phyloP scores from a whole-genome alignment of 2,329 filamentous ascomycete species.

The Boeremia exigua region DNA sequence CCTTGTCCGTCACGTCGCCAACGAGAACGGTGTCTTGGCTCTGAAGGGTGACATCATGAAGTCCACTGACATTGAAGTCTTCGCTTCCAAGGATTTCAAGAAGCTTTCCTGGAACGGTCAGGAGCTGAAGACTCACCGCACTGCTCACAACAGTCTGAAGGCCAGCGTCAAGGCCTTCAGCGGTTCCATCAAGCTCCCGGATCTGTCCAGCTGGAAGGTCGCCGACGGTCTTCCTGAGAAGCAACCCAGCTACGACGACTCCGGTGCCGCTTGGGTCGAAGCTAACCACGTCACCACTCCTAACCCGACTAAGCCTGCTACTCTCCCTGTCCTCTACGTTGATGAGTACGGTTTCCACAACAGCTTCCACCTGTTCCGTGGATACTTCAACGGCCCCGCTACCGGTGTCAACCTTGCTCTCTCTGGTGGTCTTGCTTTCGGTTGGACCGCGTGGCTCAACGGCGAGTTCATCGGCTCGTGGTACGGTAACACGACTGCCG shows the following conservation, averaged over 20 bases:
- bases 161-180: constrained; percentile 37
- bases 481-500: constrained; percentile 56
- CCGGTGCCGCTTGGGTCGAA: constrained; percentile 51
- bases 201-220: constrained; percentile 56
- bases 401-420: constrained; percentile 58
- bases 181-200: constrained; percentile 46
- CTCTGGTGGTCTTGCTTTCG: constrained; percentile 62
- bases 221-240: constrained; percentile 59
- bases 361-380: constrained; percentile 52
- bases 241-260: constrained; percentile 51
- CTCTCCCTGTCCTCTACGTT: constrained; percentile 50
- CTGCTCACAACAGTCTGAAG: constrained; percentile 47
- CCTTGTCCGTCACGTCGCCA: constrained; percentile 44
- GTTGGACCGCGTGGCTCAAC: constrained; percentile 65
- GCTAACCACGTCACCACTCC: constrained; percentile 47
- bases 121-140: constrained; percentile 34
- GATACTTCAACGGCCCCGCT: constrained; percentile 46
- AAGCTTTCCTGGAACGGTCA: constrained; percentile 50
- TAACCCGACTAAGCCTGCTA: constrained; percentile 48
- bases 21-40: constrained; percentile 31
- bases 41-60: constrained; percentile 47
- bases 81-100: constrained; percentile 34
- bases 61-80: constrained; percentile 47
- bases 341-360: constrained; percentile 53
- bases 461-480: constrained; percentile 62